phyloP scores from a whole-genome alignment of 768 basidiomycete genomes.

The Suillus weaverae region DNA sequence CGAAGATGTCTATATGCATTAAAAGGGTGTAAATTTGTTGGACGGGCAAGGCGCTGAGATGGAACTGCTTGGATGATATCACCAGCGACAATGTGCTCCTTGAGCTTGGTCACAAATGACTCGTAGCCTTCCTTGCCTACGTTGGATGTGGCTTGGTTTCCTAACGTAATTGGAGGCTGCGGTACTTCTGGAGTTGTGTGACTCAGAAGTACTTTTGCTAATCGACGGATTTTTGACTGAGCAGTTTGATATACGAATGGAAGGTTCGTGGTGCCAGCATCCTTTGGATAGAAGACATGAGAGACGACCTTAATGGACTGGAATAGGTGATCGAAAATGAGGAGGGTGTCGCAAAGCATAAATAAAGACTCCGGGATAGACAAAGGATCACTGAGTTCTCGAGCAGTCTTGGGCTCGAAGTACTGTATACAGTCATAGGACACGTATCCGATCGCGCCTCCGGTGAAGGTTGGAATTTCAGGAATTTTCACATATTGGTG shows the following conservation, averaged over 20 bases:
- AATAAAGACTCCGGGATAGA: constrained; percentile 94
- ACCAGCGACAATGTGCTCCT: constrained; percentile 92
- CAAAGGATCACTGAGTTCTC: constrained; percentile 71
- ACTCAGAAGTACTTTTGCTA: constrained; percentile 69
- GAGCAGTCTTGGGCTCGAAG: constrained; percentile 92
- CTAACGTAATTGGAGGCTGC: constrained; percentile 65
- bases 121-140: constrained; percentile 94
- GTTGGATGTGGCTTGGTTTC: constrained; percentile 75
- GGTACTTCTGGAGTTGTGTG: constrained; percentile 59
- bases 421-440: constrained; percentile 95
- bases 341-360: constrained; percentile 94
- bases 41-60: constrained; percentile 84
- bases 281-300: constrained; percentile 85
- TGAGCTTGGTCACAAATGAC: constrained; percentile 84
- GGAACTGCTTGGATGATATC: constrained; percentile 99
- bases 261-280: constrained; percentile 65
- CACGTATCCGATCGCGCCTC: constrained; percentile 97
- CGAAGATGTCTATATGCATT: constrained; percentile 94
- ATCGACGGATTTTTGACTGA: constrained; percentile 73
- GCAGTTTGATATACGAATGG: constrained; percentile 89
- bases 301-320: constrained; percentile 95
- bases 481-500: constrained; percentile 92
- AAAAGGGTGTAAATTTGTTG: constrained; percentile 91
- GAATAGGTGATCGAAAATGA: constrained; percentile 96
- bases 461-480: constrained; percentile 91